Base-by-base conservation (phyloP, 805 yeast genomes). In the Myxozyma sirexii region DNA sequence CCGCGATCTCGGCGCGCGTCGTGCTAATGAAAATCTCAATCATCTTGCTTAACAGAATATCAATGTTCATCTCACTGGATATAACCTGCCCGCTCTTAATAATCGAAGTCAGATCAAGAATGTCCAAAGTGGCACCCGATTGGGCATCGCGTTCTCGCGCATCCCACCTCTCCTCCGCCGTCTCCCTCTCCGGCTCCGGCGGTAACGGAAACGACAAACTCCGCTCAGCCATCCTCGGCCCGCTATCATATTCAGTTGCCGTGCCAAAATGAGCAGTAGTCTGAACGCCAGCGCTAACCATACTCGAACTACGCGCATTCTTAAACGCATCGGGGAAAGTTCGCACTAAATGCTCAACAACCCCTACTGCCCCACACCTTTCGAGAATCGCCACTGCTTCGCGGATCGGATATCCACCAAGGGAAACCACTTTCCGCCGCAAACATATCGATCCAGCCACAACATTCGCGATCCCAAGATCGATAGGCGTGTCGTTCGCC, bases 51-150 rank as follows among this genome's bases (percentile, higher is more conserved):
- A 64, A 42, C 26, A 66, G 42, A 4, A 56, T 63, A 15, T 62
- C 65, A 38, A 65, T 56, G 26, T 65, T 60, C 31, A 65, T 63
- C 56, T 66, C 68, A 37, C 68, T 65, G 19, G 68, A 60, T 5
- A 66, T 54, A 13, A 62, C 54, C 27, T 65, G 68, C 31, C 68
- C 49, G 42, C 65, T 62, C 54, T 56, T 59, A 41, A 66, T 65
- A 21, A 66, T 58, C 27, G 68, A 66, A 26, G 63, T 59, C 49
- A 66, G 39, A 50, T 66, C 68, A 15, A 66, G 56, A 26, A 65
- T 63, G 35, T 66, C 68, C 12, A 66, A 52, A 8, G 68, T 59
- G 23, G 49, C 47, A 24, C 35, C 38, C 6, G 53, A 48, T n/a
- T 48, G 53, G n/a, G 15, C 23, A 4, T 19, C 31, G 33, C 10